A percentile compares a stretch with the other conserved stretches of the same genome.
These are phyloP conservation scores for Bryum argenteum DNA, from an alignment of 225 moss, liverwort and hornwort genomes.

Conservation along the genomic window DNA sequence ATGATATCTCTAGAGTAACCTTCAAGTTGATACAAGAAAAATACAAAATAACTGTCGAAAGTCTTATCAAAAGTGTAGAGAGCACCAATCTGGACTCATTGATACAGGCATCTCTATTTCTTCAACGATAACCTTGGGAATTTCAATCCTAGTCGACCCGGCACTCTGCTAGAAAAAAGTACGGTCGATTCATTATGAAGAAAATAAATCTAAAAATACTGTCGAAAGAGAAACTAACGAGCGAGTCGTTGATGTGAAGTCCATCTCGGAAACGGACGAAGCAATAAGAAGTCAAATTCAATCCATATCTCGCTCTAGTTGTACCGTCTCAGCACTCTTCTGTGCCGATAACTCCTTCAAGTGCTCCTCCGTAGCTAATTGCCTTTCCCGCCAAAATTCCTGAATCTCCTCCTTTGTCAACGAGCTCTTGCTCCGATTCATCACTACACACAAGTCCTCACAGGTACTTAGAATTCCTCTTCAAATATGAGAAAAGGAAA, in stretches of 20 bases:
- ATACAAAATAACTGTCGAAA: too few relatives aligned
- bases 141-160: conserved; percentile 35
- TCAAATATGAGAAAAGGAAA: background rate
- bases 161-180: conserved; percentile 30
- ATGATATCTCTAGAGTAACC: background rate
- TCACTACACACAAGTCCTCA: conserved; percentile 23
- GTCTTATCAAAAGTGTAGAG: background rate
- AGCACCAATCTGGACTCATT: conserved; percentile 59
- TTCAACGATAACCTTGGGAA: conserved; percentile 37
- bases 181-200: background rate
- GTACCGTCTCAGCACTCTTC: conserved; percentile 34
- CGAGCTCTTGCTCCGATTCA: conserved; percentile 48
- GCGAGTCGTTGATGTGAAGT: background rate
- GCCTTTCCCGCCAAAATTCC: conserved; percentile 45
- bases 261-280: background rate
- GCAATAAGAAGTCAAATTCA: background rate
- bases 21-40: background rate
- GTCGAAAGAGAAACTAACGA: background rate
- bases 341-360: conserved; percentile 55
- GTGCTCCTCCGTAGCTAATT: conserved; percentile 50
- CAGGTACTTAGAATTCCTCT: conserved; percentile 1
- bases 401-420: conserved; percentile 55
- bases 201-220: background rate
- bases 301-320: background rate
- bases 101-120: conserved; percentile 41